Conservation (phyloP, 441 rosid genomes). For the Gossypium laxum region DNA sequence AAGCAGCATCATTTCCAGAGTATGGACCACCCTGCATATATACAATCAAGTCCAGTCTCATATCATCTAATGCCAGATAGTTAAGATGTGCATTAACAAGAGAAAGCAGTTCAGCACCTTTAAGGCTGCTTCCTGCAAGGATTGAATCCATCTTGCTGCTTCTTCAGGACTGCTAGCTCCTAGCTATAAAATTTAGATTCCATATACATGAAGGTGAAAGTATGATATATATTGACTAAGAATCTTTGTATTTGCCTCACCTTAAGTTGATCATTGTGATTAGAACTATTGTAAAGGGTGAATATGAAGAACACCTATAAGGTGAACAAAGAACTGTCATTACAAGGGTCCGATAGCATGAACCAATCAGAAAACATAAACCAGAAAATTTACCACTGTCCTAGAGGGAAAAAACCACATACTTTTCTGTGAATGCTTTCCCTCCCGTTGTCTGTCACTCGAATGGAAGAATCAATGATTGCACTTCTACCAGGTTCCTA, state of each 20-base stretch:
- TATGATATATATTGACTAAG: slow-evolving; percentile 5
- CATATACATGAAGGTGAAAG: slow-evolving; percentile 22
- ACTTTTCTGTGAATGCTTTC: slow-evolving; percentile 89
- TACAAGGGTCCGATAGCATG: slow-evolving; percentile 1
- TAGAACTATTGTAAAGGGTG: slow-evolving; percentile 71
- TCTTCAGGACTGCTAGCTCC: slow-evolving; percentile 97
- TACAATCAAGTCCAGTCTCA: slow-evolving; percentile 19
- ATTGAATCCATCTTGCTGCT: slow-evolving; percentile 92
- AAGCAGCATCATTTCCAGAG: slow-evolving; percentile 39
- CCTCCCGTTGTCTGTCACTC: slow-evolving; percentile 89
- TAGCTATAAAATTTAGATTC: slow-evolving; percentile 43
- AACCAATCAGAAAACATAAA: slow-evolving; percentile 8
- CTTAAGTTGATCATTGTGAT: slow-evolving; percentile 93
- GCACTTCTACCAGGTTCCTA: slow-evolving; percentile 82
- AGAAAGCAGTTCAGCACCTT: slow-evolving; percentile 40
- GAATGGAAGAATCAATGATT: slow-evolving; percentile 70
- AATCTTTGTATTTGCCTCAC: slow-evolving; percentile 34
- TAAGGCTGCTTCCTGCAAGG: slow-evolving; percentile 64
- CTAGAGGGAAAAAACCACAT: slow-evolving; percentile 14
- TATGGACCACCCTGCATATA: slow-evolving; percentile 46
- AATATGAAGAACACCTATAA: slow-evolving; percentile 83
- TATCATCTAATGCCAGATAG: neutral
- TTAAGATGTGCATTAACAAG: slow-evolving; percentile 6
- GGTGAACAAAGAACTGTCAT: slow-evolving; percentile 14
- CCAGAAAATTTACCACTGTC: neutral